Conservation (phyloP, 148 eudicot genomes). For the Dysphania ambrosioides region DNA sequence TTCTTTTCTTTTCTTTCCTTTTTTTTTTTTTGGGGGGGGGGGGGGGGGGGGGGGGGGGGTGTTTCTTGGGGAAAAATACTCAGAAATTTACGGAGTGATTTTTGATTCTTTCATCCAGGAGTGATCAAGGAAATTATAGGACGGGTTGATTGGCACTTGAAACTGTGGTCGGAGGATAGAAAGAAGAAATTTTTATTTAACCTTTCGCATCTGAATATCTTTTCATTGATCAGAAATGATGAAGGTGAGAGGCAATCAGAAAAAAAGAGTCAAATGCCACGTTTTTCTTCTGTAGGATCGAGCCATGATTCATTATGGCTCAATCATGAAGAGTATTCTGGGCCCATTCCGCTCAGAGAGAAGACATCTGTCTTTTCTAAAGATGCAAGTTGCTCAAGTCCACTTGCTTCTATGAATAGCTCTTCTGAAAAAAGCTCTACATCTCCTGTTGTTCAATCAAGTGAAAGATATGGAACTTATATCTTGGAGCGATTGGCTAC, state of each 20-base stretch:
- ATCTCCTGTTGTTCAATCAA: constrained; percentile 29
- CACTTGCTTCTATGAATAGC: constrained; percentile 27
- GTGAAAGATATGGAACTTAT: constrained; percentile 38
- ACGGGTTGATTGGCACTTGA: constrained; percentile 46
- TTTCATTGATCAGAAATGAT: constrained; percentile 48
- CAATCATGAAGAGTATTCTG: constrained; percentile 27
- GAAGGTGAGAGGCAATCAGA: constrained; percentile 33
- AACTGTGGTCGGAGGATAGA: constrained; percentile 35
- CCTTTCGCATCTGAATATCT: constrained; percentile 54
- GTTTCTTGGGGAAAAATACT: neutral
- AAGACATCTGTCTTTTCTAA: constrained; percentile 25
- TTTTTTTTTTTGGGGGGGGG: neutral
- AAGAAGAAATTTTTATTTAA: constrained; percentile 45
- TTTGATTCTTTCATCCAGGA: constrained; percentile 47
- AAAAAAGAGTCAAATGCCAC: constrained; percentile 41
- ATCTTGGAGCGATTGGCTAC: constrained; percentile 55
- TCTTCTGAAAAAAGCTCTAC: constrained; percentile 29
- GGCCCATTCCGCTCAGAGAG: constrained; percentile 23
- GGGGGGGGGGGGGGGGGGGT: neutral
- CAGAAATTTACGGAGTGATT: neutral
- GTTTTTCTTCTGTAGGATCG: constrained; percentile 35
- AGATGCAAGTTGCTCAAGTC: constrained; percentile 45
- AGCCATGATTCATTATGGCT: constrained; percentile 32
- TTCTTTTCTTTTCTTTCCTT: neutral
- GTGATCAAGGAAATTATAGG: constrained; percentile 57